A percentile compares a stretch with the other conserved stretches of the same genome.
Evolutionary conservation across 805 yeast species (phyloP).

Genomic region (Candida parachauliodes): DNA sequence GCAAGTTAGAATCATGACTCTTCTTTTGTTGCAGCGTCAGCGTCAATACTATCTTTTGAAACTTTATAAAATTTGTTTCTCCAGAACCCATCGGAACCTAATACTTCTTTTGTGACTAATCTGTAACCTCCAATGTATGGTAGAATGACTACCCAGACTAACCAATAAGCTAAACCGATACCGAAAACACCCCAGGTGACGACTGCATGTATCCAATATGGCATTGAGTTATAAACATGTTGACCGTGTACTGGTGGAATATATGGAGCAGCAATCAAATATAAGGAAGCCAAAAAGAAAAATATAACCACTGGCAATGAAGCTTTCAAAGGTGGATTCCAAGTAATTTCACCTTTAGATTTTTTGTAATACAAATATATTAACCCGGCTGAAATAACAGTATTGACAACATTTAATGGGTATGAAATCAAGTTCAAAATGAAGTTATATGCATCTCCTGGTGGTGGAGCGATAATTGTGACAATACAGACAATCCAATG

Average conservation of each 20-base stretch:
- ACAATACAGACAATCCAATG: slow-evolving; percentile 75
- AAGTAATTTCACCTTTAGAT: slow-evolving; percentile 46
- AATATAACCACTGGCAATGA: slow-evolving; percentile 59
- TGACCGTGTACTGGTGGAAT: slow-evolving; percentile 68
- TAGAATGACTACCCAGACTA: slow-evolving; percentile 54
- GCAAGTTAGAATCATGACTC: background rate
- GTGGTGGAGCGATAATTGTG: slow-evolving; percentile 76
- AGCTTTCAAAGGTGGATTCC: slow-evolving; percentile 74
- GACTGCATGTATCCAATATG: slow-evolving; percentile 78
- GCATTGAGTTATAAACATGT: slow-evolving; percentile 63
- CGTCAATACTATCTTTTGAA: slow-evolving; percentile 18
- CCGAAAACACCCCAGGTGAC: slow-evolving; percentile 77
- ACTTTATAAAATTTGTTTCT: slow-evolving; percentile 52
- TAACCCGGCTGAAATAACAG: slow-evolving; percentile 60
- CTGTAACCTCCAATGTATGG: slow-evolving; percentile 55
- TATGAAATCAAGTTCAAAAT: slow-evolving; percentile 76
- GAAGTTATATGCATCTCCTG: slow-evolving; percentile 85
- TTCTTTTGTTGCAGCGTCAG: slow-evolving; percentile 4
- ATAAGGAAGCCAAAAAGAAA: slow-evolving; percentile 62
- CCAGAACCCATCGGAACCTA: slow-evolving; percentile 73
- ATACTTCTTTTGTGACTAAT: slow-evolving; percentile 48
- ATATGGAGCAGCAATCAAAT: slow-evolving; percentile 73
- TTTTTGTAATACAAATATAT: slow-evolving; percentile 54
- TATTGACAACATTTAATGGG: slow-evolving; percentile 74
- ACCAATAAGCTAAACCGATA: slow-evolving; percentile 64